Evolutionary conservation across 129 eudicot species (phyloP).

Genomic region (Tanacetum coccineum): DNA sequence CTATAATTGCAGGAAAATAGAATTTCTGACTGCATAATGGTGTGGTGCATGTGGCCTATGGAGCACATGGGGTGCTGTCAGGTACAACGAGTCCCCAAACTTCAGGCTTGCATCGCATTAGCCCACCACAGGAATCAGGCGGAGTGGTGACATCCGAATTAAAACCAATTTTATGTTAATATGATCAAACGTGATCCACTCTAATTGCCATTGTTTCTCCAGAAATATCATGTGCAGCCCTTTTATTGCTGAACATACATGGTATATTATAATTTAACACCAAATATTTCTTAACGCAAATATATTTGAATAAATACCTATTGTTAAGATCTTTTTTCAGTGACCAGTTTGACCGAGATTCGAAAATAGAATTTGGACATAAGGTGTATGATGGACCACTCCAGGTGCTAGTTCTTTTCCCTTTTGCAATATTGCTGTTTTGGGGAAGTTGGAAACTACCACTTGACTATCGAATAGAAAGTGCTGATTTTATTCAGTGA

Average conservation of each 20-base stretch:
- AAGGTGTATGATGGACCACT: background rate
- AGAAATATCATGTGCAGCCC: background rate
- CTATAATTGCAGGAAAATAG: background rate
- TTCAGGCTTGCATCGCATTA: background rate
- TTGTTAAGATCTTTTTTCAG: background rate
- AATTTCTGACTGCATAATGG: background rate
- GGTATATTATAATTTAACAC: too few species aligned
- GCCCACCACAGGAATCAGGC: slow-evolving; percentile 9
- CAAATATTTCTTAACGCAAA: too few species aligned
- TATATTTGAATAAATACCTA: too few species aligned
- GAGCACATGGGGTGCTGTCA: background rate
- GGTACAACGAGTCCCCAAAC: slow-evolving; percentile 2
- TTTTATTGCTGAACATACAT: too few species aligned
- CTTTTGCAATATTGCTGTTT: background rate
- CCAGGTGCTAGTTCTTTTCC: background rate
- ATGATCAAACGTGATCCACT: slow-evolving; percentile 2
- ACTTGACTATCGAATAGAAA: too few species aligned
- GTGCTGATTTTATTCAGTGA: too few species aligned
- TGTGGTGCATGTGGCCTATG: slow-evolving; percentile 2
- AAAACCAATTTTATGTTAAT: background rate
- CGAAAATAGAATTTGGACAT: background rate
- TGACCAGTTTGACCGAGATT: background rate
- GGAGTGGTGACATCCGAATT: background rate
- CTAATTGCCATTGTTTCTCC: slow-evolving; percentile 8
- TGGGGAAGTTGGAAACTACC: too few species aligned